phyloP scores from a whole-genome alignment of 768 basidiomycete genomes.

The Suillus americanus region DNA sequence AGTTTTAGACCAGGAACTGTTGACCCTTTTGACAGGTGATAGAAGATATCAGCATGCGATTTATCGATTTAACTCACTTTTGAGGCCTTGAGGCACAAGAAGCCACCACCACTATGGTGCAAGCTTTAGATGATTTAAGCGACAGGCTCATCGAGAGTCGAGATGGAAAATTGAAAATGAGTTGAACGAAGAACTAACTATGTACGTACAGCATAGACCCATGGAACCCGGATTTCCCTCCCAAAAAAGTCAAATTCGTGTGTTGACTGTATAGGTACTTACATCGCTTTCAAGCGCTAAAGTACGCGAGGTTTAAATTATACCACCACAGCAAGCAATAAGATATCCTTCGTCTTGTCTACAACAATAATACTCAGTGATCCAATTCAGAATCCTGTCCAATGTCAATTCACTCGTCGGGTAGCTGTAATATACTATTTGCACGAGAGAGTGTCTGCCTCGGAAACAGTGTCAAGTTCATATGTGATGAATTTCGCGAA shows the following conservation, averaged over 20 bases:
- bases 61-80: background rate
- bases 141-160: background rate
- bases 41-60: background rate
- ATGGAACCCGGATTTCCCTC: background rate
- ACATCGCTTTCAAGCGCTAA: background rate
- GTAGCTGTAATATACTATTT: conserved; percentile 22
- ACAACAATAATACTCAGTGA: background rate
- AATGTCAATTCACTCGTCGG: background rate
- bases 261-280: background rate
- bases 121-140: background rate
- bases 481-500: conserved; percentile 67
- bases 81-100: background rate
- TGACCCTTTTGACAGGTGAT: background rate
- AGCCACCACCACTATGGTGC: background rate
- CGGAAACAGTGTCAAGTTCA: conserved; percentile 56
- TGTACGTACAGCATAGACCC: background rate
- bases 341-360: background rate
- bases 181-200: background rate
- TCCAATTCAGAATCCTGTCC: background rate
- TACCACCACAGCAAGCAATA: conserved; percentile 1
- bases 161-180: background rate
- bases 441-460: conserved; percentile 41
- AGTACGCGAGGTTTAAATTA: background rate
- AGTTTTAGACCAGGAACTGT: background rate
- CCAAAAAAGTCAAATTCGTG: background rate